phyloP scores from a whole-genome alignment of 2,329 filamentous ascomycete species.

The Calonectria henricotiae region DNA sequence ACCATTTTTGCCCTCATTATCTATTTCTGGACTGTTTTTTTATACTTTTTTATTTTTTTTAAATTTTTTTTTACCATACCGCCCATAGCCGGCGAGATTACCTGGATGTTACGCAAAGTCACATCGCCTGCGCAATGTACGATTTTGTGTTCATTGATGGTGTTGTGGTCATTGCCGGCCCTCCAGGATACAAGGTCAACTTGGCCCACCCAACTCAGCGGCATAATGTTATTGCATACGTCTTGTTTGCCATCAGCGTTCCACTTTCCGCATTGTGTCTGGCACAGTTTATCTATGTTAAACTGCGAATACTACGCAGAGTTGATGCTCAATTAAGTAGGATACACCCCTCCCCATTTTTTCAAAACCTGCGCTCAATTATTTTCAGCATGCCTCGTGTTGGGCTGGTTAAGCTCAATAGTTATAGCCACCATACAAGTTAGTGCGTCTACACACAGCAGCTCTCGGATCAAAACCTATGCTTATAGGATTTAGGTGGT shows the following conservation, averaged over 20 bases:
- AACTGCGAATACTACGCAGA: conserved; percentile 30
- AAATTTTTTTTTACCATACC: no score
- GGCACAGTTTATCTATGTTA: conserved; percentile 49
- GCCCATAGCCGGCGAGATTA: neutral
- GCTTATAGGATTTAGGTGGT: conserved; percentile 20
- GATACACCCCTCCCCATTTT: neutral
- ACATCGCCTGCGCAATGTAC: neutral
- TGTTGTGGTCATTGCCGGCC: conserved; percentile 20
- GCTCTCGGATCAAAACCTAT: no score
- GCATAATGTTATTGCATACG: conserved; percentile 41
- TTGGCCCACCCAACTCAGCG: conserved; percentile 52
- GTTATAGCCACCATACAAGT: neutral
- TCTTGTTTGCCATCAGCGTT: conserved; percentile 47
- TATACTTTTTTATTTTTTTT: no score
- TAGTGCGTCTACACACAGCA: conserved; percentile 11
- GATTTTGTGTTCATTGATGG: conserved; percentile 4
- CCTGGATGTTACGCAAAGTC: neutral
- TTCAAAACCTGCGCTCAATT: no score
- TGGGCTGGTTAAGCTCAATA: neutral
- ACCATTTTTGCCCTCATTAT: no score
- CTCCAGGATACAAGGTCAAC: conserved; percentile 52
- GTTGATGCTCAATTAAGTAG: conserved; percentile 25
- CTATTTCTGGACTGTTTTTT: no score
- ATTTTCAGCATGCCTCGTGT: conserved; percentile 28
- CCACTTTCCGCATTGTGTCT: conserved; percentile 41